phyloP scores from a whole-genome alignment of 108 stramenopile genomes.

The Nitzschia palea region DNA sequence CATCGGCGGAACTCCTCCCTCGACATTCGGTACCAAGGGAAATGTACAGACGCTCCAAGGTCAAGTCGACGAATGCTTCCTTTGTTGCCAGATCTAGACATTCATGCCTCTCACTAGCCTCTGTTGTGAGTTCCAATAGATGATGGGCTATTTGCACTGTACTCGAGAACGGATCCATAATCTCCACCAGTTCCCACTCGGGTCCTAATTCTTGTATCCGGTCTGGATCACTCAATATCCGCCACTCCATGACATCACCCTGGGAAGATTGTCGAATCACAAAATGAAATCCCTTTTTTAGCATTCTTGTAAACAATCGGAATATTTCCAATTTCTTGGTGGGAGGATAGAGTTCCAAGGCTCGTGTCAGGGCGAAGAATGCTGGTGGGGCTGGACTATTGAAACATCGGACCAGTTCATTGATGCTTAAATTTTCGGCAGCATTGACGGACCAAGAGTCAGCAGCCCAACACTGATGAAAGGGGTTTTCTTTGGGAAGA shows the following conservation, averaged over 20 bases:
- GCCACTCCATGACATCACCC: not conserved
- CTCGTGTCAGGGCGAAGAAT: conserved; percentile 13
- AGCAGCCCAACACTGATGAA: conserved; percentile 3
- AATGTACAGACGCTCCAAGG: not conserved
- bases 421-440: not conserved
- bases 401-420: conserved; percentile 10
- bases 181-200: not conserved
- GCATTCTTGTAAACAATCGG: conserved; percentile 4
- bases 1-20: conserved; percentile 81
- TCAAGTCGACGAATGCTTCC: not conserved
- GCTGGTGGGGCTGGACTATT: conserved; percentile 25
- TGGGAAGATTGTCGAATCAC: not conserved
- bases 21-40: conserved; percentile 33
- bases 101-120: conserved; percentile 1
- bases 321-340: conserved; percentile 1
- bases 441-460: conserved; percentile 5
- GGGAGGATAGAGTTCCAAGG: not conserved
- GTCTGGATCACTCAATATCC: not conserved
- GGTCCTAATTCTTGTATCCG: not conserved
- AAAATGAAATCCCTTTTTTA: conserved; percentile 23
- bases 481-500: not conserved
- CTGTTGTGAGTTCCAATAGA: not conserved
- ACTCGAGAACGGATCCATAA: not conserved
- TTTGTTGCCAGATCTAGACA: not conserved
- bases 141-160: not conserved